Conservation (phyloP, 352 stramenopile species). For the Pythium volutum region DNA sequence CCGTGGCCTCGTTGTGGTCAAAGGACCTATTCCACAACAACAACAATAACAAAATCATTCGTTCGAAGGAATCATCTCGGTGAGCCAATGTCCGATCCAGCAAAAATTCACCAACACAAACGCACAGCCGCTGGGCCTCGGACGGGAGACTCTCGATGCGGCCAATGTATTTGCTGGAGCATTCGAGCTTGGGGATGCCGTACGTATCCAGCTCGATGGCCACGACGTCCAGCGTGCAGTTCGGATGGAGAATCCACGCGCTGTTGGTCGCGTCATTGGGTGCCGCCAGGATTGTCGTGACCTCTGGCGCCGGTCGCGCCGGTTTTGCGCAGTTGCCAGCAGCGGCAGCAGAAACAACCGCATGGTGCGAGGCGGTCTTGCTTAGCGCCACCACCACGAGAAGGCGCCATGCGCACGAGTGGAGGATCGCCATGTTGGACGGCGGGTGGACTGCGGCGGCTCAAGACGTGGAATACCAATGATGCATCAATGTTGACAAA, state of each 20-base stretch:
- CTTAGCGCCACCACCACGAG: not conserved
- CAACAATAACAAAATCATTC: not conserved
- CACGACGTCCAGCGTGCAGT: conserved; percentile 17
- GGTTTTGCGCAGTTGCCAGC: not conserved
- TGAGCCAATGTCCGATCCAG: not conserved
- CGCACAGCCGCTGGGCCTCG: conserved; percentile 6
- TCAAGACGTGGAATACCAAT: no score
- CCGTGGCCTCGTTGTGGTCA: conserved; percentile 3
- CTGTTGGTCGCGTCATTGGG: conserved; percentile 13
- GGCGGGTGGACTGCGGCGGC: not conserved
- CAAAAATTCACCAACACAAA: not conserved
- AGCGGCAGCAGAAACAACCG: not conserved
- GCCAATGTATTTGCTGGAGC: conserved; percentile 5
- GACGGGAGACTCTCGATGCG: conserved; percentile 16
- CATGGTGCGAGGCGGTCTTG: no score
- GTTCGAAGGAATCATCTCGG: no score
- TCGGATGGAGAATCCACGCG: conserved; percentile 23
- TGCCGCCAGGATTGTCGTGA: conserved; percentile 27
- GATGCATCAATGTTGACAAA: no score
- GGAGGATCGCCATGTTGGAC: not conserved
- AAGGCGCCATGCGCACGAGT: not conserved
- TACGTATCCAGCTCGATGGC: not conserved
- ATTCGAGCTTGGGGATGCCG: not conserved
- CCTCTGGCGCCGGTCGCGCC: not conserved
- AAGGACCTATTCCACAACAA: conserved; percentile 10